Conservation (phyloP, 208 protist species). For the Balamuthia mandrillaris region DNA sequence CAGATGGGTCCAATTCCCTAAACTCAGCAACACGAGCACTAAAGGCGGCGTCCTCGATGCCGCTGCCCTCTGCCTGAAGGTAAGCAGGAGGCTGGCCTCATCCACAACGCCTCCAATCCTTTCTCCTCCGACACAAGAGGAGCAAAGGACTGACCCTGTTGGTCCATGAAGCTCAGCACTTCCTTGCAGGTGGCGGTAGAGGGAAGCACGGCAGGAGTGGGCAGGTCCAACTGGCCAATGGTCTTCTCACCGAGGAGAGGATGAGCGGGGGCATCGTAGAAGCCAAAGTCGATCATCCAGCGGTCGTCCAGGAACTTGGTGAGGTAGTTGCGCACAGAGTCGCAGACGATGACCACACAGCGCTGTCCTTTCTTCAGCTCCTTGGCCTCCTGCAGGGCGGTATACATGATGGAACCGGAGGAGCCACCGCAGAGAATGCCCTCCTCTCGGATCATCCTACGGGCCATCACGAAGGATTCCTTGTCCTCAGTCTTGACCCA, state of each 20-base stretch:
- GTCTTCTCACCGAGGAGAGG: slow-evolving; percentile 29
- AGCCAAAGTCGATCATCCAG: slow-evolving; percentile 93
- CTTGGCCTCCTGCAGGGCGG: slow-evolving; percentile 86
- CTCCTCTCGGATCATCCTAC: slow-evolving; percentile 88
- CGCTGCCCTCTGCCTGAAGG: slow-evolving; percentile 24
- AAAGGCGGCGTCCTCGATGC: slow-evolving; percentile 25
- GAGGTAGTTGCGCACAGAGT: slow-evolving; percentile 96
- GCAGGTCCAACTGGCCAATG: slow-evolving; percentile 50
- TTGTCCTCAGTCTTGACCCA: slow-evolving; percentile 91
- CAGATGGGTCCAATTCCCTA: slow-evolving; percentile 36
- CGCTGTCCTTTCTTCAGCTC: slow-evolving; percentile 80
- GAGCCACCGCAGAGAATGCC: slow-evolving; percentile 92
- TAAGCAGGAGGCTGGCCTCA: slow-evolving; percentile 56
- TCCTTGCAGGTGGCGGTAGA: slow-evolving; percentile 26
- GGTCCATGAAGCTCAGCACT: too few species aligned
- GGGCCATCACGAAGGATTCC: slow-evolving; percentile 88
- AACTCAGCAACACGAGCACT: slow-evolving; percentile 64
- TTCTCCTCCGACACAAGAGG: slow-evolving; percentile 47
- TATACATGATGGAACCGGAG: slow-evolving; percentile 84
- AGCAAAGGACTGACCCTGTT: background rate
- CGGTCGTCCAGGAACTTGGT: slow-evolving; percentile 91
- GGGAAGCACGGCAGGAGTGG: slow-evolving; percentile 50
- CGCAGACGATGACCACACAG: slow-evolving; percentile 90
- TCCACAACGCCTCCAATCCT: slow-evolving; percentile 39
- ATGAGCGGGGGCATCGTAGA: slow-evolving; percentile 65